A percentile compares a stretch with the other conserved stretches of the same genome.
phyloP scores from a whole-genome alignment of 306 rosid genomes.

The Fragaria nilgerrensis region DNA sequence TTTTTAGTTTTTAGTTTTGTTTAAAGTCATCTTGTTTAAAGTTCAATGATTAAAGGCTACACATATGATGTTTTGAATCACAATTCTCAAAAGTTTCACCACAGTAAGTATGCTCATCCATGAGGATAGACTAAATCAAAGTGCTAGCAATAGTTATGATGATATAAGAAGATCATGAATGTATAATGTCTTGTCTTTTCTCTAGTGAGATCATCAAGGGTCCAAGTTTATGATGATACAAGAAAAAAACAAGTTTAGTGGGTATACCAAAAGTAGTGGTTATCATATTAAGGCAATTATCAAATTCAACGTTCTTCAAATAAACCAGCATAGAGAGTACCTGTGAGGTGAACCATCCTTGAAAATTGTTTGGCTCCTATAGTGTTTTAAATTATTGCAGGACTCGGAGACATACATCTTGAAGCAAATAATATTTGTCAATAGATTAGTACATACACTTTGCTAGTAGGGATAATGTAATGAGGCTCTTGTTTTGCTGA shows the following conservation, averaged over 20 bases:
- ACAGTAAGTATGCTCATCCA: neutral
- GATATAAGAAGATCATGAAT: neutral
- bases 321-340: too few species aligned
- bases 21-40: neutral
- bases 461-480: too few species aligned
- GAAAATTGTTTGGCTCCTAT: too few species aligned
- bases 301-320: too few species aligned
- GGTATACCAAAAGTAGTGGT: neutral
- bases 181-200: neutral
- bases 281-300: constrained; percentile 6
- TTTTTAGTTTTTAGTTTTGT: neutral
- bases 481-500: too few species aligned
- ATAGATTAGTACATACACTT: too few species aligned
- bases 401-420: too few species aligned
- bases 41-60: neutral
- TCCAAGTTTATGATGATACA: neutral
- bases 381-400: too few species aligned
- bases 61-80: neutral
- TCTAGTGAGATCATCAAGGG: neutral
- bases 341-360: too few species aligned
- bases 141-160: neutral
- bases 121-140: neutral
- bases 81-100: neutral
- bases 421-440: too few species aligned
- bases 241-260: neutral